Percentiles rank a stretch among this genome's conserved stretches.
Evolutionary conservation across 2,329 filamentous ascomycete genomes (phyloP).

Genomic region (Penicillium psychrosexuale): DNA sequence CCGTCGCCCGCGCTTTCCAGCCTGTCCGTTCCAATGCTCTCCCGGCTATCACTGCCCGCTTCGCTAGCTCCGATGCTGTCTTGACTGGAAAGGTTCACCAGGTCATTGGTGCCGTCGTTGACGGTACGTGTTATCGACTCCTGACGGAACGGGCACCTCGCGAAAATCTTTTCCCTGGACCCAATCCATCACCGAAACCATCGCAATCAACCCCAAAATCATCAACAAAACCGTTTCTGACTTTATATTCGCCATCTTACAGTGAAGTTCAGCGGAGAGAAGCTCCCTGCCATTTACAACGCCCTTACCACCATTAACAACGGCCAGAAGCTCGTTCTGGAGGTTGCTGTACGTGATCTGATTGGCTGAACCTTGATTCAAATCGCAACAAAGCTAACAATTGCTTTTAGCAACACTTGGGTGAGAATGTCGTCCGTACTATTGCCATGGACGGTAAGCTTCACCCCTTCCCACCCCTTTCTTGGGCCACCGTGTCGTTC

Average conservation of each 20-base stretch:
- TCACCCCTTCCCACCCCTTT: conserved; percentile 7
- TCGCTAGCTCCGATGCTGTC: conserved; percentile 57
- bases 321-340: conserved; percentile 89
- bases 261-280: conserved; percentile 96
- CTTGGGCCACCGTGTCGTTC: conserved; percentile 24
- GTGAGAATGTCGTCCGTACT: conserved; percentile 97
- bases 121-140: conserved; percentile 64
- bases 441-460: conserved; percentile 99
- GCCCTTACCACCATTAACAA: conserved; percentile 88
- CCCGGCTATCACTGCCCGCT: conserved; percentile 59
- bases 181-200: conserved; percentile 37
- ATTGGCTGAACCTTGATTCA: conserved; percentile 20
- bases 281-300: conserved; percentile 96
- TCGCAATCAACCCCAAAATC: conserved; percentile 29
- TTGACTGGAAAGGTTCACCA: conserved; percentile 65
- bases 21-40: conserved; percentile 56
- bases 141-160: conserved; percentile 23
- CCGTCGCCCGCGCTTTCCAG: conserved; percentile 55
- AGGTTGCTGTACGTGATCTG: conserved; percentile 76
- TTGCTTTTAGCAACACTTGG: conserved; percentile 83
- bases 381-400: conserved; percentile 22
- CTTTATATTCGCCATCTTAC: conserved; percentile 31
- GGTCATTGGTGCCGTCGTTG: conserved; percentile 98
- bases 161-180: conserved; percentile 45
- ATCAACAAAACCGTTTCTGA: conserved; percentile 29